Conservation (phyloP, 2,329 filamentous ascomycete genomes). For the Exophiala dermatitidis region DNA sequence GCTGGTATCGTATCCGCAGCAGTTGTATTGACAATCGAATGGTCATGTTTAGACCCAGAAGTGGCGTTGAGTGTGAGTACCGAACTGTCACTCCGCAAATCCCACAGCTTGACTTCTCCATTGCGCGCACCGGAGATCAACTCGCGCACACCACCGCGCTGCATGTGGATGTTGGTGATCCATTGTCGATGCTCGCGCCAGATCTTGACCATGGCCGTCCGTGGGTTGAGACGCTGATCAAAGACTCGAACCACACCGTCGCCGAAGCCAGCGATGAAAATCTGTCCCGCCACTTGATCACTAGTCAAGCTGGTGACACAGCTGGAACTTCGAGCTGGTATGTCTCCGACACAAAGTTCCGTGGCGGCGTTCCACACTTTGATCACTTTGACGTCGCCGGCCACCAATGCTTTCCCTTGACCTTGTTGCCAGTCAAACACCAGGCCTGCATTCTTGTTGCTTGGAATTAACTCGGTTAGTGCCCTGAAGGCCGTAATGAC, state of each 20-base stretch:
- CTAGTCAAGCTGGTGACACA: slow-evolving; percentile 94
- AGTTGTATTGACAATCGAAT: not conserved
- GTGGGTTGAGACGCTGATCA: slow-evolving; percentile 74
- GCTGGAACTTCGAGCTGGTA: slow-evolving; percentile 85
- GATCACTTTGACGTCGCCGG: slow-evolving; percentile 91
- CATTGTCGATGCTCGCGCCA: slow-evolving; percentile 96
- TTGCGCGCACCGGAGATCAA: slow-evolving; percentile 84
- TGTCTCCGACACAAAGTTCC: slow-evolving; percentile 80
- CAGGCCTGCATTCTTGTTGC: slow-evolving; percentile 87
- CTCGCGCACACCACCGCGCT: slow-evolving; percentile 87
- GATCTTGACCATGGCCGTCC: slow-evolving; percentile 87
- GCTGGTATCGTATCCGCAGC: slow-evolving; percentile 51
- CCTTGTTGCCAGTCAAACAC: slow-evolving; percentile 99
- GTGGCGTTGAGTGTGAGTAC: slow-evolving; percentile 22
- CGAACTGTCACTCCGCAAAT: slow-evolving; percentile 68
- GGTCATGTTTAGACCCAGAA: not conserved
- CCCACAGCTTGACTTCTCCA: slow-evolving; percentile 92
- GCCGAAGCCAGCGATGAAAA: slow-evolving; percentile 93
- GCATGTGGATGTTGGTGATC: slow-evolving; percentile 95
- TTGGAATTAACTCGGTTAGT: slow-evolving; percentile 85
- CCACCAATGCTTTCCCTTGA: slow-evolving; percentile 89
- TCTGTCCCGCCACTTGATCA: slow-evolving; percentile 93
- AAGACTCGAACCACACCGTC: slow-evolving; percentile 93
- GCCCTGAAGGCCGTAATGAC: slow-evolving; percentile 88
- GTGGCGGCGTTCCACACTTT: slow-evolving; percentile 92